phyloP scores from a whole-genome alignment of 2,329 filamentous ascomycete species.

The Colletotrichum paranaense region DNA sequence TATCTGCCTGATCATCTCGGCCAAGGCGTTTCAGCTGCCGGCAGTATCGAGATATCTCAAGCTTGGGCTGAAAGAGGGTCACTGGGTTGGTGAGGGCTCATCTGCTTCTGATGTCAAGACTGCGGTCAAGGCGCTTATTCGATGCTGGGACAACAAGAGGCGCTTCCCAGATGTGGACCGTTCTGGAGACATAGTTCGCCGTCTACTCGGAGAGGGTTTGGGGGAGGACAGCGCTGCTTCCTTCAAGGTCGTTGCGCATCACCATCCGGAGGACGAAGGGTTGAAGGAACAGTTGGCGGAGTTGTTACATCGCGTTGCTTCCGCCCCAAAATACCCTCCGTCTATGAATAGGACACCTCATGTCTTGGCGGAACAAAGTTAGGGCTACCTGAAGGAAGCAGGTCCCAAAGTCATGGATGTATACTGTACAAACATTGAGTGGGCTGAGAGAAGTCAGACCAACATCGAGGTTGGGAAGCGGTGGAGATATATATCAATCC shows the following conservation, averaged over 20 bases:
- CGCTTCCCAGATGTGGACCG: neutral
- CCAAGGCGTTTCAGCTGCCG: conserved; percentile 33
- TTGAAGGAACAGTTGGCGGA: neutral
- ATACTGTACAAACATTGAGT: neutral
- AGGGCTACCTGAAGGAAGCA: neutral
- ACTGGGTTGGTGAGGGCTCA: conserved; percentile 6
- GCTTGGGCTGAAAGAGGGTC: conserved; percentile 10
- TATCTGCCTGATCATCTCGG: conserved; percentile 46
- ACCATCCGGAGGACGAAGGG: neutral
- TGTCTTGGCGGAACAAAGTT: too few relatives aligned
- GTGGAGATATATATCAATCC: neutral
- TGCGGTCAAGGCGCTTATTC: neutral
- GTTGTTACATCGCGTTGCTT: neutral
- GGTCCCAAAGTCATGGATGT: neutral
- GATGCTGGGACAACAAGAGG: neutral
- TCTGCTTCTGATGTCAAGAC: neutral
- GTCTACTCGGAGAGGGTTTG: neutral
- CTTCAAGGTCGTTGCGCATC: neutral
- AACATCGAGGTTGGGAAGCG: neutral
- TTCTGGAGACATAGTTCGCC: neutral
- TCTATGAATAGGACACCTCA: too few relatives aligned
- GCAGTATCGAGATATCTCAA: conserved; percentile 24
- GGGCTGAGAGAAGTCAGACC: neutral
- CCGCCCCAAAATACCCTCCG: too few relatives aligned
- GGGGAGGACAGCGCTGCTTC: neutral